phyloP scores from a whole-genome alignment of 2,329 filamentous ascomycete genomes.

The Ploettnerulaceae sp. region DNA sequence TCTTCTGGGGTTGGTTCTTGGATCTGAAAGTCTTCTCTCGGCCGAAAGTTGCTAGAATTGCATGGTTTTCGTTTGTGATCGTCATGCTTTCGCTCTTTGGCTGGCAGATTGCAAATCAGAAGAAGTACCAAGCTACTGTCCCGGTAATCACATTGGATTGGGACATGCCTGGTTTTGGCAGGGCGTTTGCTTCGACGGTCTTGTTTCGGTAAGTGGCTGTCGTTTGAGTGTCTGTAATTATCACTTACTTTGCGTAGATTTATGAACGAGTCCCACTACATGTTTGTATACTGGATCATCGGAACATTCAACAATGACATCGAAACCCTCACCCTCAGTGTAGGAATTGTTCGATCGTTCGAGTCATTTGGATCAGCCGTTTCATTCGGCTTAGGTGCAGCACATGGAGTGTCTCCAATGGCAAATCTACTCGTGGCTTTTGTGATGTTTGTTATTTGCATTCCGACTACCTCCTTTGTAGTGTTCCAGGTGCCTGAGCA shows the following conservation, averaged over 20 bases:
- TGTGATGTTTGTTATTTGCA: slow-evolving; percentile 41
- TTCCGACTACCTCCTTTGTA: slow-evolving; percentile 13
- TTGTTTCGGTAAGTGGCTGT: slow-evolving; percentile 38
- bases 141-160: slow-evolving; percentile 58
- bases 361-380: slow-evolving; percentile 45
- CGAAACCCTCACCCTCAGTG: slow-evolving; percentile 45
- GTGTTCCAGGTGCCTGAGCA: slow-evolving; percentile 16
- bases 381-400: slow-evolving; percentile 44
- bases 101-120: slow-evolving; percentile 46
- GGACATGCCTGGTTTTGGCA: slow-evolving; percentile 56
- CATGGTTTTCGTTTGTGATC: slow-evolving; percentile 61
- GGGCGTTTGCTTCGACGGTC: slow-evolving; percentile 49
- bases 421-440: slow-evolving; percentile 45
- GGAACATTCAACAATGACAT: slow-evolving; percentile 48
- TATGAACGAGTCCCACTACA: slow-evolving; percentile 58
- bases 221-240: not conserved
- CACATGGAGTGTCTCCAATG: slow-evolving; percentile 40
- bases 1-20: slow-evolving; percentile 48
- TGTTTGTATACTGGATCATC: slow-evolving; percentile 60
- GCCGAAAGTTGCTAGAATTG: slow-evolving; percentile 30
- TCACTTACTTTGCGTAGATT: slow-evolving; percentile 25
- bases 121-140: slow-evolving; percentile 39
- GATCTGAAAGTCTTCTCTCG: slow-evolving; percentile 28
- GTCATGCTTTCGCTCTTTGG: slow-evolving; percentile 49
- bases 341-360: slow-evolving; percentile 45